Percentiles rank a stretch among this genome's conserved stretches.
These are phyloP conservation scores for Acrocalymma vagum DNA, from an alignment of 2,329 filamentous ascomycete genomes.

Conservation along the genomic window DNA sequence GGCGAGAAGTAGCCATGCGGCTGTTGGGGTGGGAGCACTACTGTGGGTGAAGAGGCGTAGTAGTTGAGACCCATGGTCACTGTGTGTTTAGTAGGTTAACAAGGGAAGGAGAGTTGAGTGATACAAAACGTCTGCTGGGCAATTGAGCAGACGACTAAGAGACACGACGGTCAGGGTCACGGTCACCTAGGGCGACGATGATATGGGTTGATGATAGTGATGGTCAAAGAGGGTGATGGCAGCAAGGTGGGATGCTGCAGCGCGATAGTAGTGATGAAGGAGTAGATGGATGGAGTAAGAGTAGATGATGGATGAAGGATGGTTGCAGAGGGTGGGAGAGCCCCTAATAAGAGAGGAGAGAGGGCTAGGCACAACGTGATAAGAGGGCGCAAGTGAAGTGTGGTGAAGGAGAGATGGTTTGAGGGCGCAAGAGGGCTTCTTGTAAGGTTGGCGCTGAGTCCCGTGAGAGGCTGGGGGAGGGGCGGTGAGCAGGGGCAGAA, in stretches of 20 bases:
- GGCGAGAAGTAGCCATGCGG: slow-evolving; percentile 46
- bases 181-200: slow-evolving; percentile 35
- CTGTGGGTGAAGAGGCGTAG: slow-evolving; percentile 56
- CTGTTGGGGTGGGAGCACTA: slow-evolving; percentile 54
- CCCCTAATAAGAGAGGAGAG: slow-evolving; percentile 15
- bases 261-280: slow-evolving; percentile 17
- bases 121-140: slow-evolving; percentile 43
- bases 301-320: slow-evolving; percentile 20
- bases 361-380: slow-evolving; percentile 24
- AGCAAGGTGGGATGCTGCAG: slow-evolving; percentile 22
- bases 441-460: slow-evolving; percentile 44
- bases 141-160: slow-evolving; percentile 36
- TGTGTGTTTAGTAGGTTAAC: slow-evolving; percentile 51
- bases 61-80: slow-evolving; percentile 55
- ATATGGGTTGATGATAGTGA: slow-evolving; percentile 21
- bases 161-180: slow-evolving; percentile 31
- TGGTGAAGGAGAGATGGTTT: slow-evolving; percentile 44
- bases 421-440: slow-evolving; percentile 41
- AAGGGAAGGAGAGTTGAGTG: slow-evolving; percentile 32
- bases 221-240: slow-evolving; percentile 19
- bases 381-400: slow-evolving; percentile 41
- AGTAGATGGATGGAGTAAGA: slow-evolving; percentile 20
- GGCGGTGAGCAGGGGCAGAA: slow-evolving; percentile 33
- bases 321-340: slow-evolving; percentile 22
- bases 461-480: slow-evolving; percentile 43